phyloP scores from a whole-genome alignment of 2,329 filamentous ascomycete species.

The Penicillium sp. region DNA sequence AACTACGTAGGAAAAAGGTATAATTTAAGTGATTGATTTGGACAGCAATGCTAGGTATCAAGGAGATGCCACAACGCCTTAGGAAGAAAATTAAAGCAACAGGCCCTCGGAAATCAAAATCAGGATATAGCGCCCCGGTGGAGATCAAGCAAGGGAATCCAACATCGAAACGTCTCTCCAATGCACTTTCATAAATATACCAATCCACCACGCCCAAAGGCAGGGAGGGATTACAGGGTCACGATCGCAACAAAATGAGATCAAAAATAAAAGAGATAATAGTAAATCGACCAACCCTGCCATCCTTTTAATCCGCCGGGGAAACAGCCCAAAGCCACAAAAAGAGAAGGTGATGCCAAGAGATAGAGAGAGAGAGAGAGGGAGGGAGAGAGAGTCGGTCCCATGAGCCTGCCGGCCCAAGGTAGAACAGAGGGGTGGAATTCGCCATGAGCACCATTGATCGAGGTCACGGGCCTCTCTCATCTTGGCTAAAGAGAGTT shows the following conservation, averaged over 20 bases:
- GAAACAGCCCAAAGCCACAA: slow-evolving; percentile 4
- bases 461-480: neutral
- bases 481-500: slow-evolving; percentile 2
- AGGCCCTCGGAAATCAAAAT: slow-evolving; percentile 10
- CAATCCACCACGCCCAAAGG: neutral
- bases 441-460: neutral
- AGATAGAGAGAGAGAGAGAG: no score
- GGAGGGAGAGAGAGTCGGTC: neutral
- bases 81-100: slow-evolving; percentile 24
- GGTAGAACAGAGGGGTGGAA: neutral
- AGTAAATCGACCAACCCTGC: slow-evolving; percentile 2
- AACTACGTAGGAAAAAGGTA: neutral
- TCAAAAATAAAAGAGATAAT: neutral
- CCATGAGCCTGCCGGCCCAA: no score
- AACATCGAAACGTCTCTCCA: slow-evolving; percentile 15
- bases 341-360: neutral
- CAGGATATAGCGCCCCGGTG: slow-evolving; percentile 6
- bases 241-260: neutral
- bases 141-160: slow-evolving; percentile 20
- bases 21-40: slow-evolving; percentile 1
- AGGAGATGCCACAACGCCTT: slow-evolving; percentile 22
- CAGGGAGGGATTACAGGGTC: slow-evolving; percentile 3
- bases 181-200: slow-evolving; percentile 20
- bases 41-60: slow-evolving; percentile 25
- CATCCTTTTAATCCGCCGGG: slow-evolving; percentile 11